Conservation (phyloP, 208 protist species). For the Leishmania lainsoni region DNA sequence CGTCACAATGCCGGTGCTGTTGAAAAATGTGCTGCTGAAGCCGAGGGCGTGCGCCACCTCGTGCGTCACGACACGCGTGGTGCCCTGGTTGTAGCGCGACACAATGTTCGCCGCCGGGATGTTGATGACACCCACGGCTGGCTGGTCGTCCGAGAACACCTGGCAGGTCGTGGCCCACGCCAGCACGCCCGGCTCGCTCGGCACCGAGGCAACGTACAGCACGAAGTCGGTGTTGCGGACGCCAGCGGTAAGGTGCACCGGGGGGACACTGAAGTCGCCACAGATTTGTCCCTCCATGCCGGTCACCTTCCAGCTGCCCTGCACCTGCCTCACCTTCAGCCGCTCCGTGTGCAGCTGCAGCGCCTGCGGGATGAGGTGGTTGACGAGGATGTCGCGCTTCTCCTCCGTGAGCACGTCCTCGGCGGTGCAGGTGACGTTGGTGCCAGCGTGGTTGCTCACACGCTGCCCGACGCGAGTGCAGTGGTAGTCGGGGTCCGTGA, state of each 20-base stretch:
- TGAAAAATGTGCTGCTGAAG: constrained; percentile 37
- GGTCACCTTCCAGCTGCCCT: constrained; percentile 14
- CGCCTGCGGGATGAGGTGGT: too few relatives aligned
- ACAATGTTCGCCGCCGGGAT: constrained; percentile 40
- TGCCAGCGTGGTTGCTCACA: constrained; percentile 24
- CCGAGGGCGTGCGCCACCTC: constrained; percentile 88
- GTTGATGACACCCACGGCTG: constrained; percentile 55
- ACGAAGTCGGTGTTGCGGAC: constrained; percentile 57
- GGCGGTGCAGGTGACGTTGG: neutral
- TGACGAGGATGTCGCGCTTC: too few relatives aligned
- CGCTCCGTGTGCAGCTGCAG: neutral
- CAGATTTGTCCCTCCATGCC: constrained; percentile 2
- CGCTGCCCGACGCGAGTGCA: constrained; percentile 35
- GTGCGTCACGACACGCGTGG: constrained; percentile 53
- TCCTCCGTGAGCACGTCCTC: too few relatives aligned
- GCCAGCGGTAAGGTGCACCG: constrained; percentile 35
- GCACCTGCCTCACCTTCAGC: constrained; percentile 39
- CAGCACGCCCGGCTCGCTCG: constrained; percentile 3
- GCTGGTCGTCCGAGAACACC: constrained; percentile 14
- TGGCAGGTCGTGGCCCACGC: constrained; percentile 59
- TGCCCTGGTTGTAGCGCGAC: neutral
- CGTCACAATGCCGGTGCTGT: neutral
- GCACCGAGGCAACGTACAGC: constrained; percentile 62
- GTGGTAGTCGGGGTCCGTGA: constrained; percentile 37
- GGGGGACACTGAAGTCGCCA: constrained; percentile 9